Evolutionary conservation across 2,329 filamentous ascomycete species (phyloP).

Genomic region (Epichloe sibirici): DNA sequence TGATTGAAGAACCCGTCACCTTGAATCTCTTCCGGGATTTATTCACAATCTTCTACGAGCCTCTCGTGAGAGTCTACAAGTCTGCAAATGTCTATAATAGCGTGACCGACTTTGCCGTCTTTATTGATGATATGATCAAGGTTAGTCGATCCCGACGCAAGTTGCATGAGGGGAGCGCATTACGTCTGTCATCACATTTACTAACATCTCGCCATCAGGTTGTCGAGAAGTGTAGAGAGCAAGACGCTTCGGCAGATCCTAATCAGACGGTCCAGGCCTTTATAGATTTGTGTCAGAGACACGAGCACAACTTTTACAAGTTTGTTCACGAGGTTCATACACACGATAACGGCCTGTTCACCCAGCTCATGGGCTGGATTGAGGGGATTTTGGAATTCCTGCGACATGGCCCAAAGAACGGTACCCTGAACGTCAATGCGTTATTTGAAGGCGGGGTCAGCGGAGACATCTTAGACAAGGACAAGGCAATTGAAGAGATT

Average conservation of each 20-base stretch:
- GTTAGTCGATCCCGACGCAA: slow-evolving; percentile 27
- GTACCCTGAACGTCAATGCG: slow-evolving; percentile 87
- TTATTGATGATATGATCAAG: slow-evolving; percentile 84
- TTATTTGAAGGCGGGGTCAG: slow-evolving; percentile 72
- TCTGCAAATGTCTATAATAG: slow-evolving; percentile 96
- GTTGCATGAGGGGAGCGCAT: neutral
- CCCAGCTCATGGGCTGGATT: slow-evolving; percentile 92
- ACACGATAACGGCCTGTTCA: slow-evolving; percentile 93
- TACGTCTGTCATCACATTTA: neutral
- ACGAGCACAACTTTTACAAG: slow-evolving; percentile 97
- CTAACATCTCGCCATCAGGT: slow-evolving; percentile 30
- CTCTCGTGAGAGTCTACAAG: slow-evolving; percentile 93
- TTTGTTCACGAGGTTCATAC: slow-evolving; percentile 97
- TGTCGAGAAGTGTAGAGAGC: slow-evolving; percentile 51
- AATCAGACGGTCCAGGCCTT: slow-evolving; percentile 98
- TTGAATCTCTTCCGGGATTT: slow-evolving; percentile 91
- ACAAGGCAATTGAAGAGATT: slow-evolving; percentile 66
- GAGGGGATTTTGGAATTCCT: slow-evolving; percentile 92
- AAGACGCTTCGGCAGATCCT: slow-evolving; percentile 84
- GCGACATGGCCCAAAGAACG: slow-evolving; percentile 71
- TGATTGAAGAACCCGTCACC: slow-evolving; percentile 95
- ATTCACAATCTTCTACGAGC: slow-evolving; percentile 98
- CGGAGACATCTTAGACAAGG: slow-evolving; percentile 54
- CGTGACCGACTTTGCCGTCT: slow-evolving; percentile 89
- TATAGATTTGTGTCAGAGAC: slow-evolving; percentile 88